Evolutionary conservation across 192 early-diverging fungal species (phyloP).

Genomic region (Linnemannia schmuckeri): DNA sequence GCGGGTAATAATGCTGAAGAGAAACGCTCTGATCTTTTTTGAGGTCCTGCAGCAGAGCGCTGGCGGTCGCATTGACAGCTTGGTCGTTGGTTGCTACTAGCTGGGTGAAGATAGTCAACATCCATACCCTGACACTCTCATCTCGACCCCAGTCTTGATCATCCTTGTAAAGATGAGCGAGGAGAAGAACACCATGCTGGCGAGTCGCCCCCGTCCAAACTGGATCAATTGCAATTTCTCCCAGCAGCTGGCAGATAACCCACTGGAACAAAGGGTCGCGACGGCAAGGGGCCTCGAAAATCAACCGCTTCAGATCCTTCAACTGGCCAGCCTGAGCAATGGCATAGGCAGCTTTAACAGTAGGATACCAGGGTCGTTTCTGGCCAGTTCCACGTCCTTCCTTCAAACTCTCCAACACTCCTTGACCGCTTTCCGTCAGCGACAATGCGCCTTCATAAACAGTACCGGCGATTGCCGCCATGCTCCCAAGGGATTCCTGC

Average conservation of each 20-base stretch:
- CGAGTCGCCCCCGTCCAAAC: neutral
- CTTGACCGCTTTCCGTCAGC: neutral
- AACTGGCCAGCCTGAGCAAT: neutral
- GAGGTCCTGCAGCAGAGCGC: neutral
- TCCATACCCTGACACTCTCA: neutral
- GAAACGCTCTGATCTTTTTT: neutral
- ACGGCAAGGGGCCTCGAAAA: neutral
- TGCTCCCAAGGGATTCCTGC: neutral
- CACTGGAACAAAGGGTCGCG: neutral
- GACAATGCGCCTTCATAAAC: neutral
- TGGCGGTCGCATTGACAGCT: neutral
- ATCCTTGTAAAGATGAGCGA: neutral
- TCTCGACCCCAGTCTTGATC: neutral
- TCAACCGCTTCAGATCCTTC: neutral
- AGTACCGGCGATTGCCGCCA: too few species aligned
- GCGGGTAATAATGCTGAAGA: neutral
- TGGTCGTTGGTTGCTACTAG: neutral
- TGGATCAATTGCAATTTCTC: neutral
- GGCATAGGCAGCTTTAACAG: neutral
- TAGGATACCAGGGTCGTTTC: neutral
- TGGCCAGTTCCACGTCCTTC: neutral
- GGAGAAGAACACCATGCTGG: neutral
- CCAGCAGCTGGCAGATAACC: neutral
- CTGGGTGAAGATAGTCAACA: neutral
- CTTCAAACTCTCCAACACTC: neutral